These are phyloP conservation scores for Mortierella sp. DNA, from an alignment of 371 early-diverging fungal species.

Conservation along the genomic window DNA sequence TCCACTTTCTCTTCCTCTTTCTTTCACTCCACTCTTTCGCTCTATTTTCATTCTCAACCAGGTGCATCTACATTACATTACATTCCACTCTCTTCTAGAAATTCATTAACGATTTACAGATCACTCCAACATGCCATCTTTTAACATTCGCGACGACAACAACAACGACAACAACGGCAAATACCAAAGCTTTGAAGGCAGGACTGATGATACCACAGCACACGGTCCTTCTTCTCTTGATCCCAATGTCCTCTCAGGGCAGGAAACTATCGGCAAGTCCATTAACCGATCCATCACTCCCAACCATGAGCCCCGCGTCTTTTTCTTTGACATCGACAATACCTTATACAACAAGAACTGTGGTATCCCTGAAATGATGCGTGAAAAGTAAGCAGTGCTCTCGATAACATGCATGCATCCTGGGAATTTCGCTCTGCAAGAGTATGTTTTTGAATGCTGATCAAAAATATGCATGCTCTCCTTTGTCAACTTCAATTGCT, in stretches of 20 bases:
- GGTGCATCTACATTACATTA: not conserved
- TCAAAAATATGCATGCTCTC: not conserved
- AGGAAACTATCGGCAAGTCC: conserved; percentile 16
- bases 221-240: conserved; percentile 26
- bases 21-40: not conserved
- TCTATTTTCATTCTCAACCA: not conserved
- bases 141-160: not conserved
- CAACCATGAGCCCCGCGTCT: conserved; percentile 64
- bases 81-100: no score
- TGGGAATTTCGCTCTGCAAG: no score
- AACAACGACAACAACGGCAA: not conserved
- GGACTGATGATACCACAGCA: conserved; percentile 3
- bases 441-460: not conserved
- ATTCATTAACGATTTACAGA: no score
- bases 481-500: not conserved
- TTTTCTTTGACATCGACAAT: conserved; percentile 90
- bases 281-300: conserved; percentile 44
- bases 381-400: conserved; percentile 59
- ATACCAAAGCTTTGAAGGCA: not conserved
- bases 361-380: conserved; percentile 76
- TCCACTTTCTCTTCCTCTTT: not conserved
- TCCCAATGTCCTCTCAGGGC: conserved; percentile 11
- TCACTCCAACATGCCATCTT: not conserved
- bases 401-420: no score
- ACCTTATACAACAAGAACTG: conserved; percentile 77